A percentile compares a stretch with the other conserved stretches of the same genome.
Evolutionary conservation across 202 grass and related monocot genomes (phyloP).

Genomic region (Zizania palustris): DNA sequence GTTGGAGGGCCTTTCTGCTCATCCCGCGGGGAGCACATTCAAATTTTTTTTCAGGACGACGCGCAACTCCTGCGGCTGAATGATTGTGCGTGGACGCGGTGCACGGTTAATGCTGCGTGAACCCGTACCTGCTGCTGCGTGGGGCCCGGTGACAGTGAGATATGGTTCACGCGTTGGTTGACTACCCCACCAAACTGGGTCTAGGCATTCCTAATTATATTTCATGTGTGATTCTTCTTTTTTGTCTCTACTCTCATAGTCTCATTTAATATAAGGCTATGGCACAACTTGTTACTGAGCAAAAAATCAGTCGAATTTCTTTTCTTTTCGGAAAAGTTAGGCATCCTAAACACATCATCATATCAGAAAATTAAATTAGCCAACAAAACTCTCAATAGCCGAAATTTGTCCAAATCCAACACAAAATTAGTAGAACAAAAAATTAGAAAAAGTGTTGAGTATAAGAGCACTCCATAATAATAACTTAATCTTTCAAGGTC

Average conservation of each 20-base stretch:
- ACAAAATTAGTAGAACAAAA: not conserved
- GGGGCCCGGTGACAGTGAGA: not conserved
- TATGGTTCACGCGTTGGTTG: not conserved
- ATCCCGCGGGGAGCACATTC: not conserved
- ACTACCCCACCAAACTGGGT: too few relatives aligned
- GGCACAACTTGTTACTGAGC: too few relatives aligned
- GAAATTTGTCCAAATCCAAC: not conserved
- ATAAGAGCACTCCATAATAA: not conserved
- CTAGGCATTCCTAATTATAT: too few relatives aligned
- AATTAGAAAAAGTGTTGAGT: not conserved
- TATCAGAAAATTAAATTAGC: too few relatives aligned
- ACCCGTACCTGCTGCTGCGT: not conserved
- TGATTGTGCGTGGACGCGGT: not conserved
- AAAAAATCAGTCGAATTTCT: too few relatives aligned
- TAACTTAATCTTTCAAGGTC: slow-evolving; percentile 8
- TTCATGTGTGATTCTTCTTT: too few relatives aligned
- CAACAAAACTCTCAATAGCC: too few relatives aligned
- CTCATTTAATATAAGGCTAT: too few relatives aligned
- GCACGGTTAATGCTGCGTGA: not conserved
- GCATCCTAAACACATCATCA: too few relatives aligned
- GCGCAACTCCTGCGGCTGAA: not conserved
- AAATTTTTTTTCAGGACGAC: not conserved
- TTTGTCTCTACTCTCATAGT: too few relatives aligned
- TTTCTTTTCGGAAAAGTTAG: too few relatives aligned
- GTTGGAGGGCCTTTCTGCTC: not conserved